Evolutionary conservation across 1,284 basidiomycete genomes (phyloP), one percentile per base, ranked within the genome.

Genomic region (Pterulicium gracile): DNA sequence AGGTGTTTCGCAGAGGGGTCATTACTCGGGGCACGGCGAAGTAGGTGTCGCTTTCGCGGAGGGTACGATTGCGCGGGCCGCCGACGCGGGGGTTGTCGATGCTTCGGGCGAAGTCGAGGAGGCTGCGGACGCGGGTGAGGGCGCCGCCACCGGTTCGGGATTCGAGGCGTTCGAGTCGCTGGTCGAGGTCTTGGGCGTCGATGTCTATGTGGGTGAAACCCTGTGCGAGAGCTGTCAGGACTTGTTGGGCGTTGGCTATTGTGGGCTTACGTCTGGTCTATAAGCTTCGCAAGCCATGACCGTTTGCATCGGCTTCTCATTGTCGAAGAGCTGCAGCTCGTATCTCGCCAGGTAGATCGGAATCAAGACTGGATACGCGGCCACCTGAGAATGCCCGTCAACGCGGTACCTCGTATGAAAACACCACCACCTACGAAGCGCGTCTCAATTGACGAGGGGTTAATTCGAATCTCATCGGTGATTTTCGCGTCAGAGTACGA

Each of bases 311-410:
- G n/a, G n/a, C n/a, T n/a, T n/a, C n/a, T n/a, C n/a, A n/a, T 32
- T n/a, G n/a, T 32, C 27, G 27, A 32, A 10, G 10, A 32, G 27
- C 7, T 32, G 27, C 7, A 10, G n/a, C n/a, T 32, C 27, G n/a
- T 39, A 39, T 39, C 15, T 39, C n/a, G 36, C 36, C 36, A 39
- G 36, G 36, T 39, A 39, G 7, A 39, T 15, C 4, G 36, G 36
- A 17, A 39, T 17, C 7, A 39, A 18, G 4, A 39, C 15, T 7
- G 36, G 36, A 39, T 39, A 18, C 7, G 36, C 36, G 4, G 36
- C 36, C 7, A 39, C n/a, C 36, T 39, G 15, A n/a, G n/a, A 10
- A 7, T 39, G 15, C 19, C 36, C 5, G 15, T 39, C n/a, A 39
- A 17, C 19, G 36, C 19, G 19, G 7, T 32, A 39, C 36, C 7